A percentile compares a stretch with the other conserved stretches of the same genome.
Conservation (phyloP, 73 alveolate species). For the Tetrahymena malaccensis region DNA sequence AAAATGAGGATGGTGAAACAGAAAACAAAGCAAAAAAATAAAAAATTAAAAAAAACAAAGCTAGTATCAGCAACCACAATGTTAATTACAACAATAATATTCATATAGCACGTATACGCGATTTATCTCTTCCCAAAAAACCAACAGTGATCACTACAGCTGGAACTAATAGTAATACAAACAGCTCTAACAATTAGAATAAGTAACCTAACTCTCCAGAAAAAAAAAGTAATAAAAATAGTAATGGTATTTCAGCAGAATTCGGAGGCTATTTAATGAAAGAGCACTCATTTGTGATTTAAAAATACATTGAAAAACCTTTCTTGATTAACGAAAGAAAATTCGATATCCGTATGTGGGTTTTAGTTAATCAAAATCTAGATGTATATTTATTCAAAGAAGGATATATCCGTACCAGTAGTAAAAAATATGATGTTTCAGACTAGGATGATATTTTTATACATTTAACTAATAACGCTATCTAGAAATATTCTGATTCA, state of each 20-base stretch:
- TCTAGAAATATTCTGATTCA: slow-evolving; percentile 50
- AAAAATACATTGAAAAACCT: slow-evolving; percentile 72
- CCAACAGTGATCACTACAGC: not conserved
- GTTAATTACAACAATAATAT: not conserved
- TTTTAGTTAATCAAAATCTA: slow-evolving; percentile 41
- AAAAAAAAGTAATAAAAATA: not conserved
- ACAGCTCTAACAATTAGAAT: not conserved
- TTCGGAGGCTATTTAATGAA: slow-evolving; percentile 8
- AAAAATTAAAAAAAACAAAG: not conserved
- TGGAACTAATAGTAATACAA: not conserved
- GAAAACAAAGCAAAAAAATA: not conserved
- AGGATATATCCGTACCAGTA: slow-evolving; percentile 29
- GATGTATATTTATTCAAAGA: slow-evolving; percentile 14
- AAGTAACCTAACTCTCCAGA: not conserved
- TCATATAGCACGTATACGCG: not conserved
- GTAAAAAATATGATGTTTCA: slow-evolving; percentile 27
- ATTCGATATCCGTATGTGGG: slow-evolving; percentile 92
- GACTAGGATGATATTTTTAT: slow-evolving; percentile 50
- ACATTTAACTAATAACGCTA: slow-evolving; percentile 71
- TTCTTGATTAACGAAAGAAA: slow-evolving; percentile 68
- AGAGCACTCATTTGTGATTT: slow-evolving; percentile 16
- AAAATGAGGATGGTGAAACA: not conserved
- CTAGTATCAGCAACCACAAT: not conserved
- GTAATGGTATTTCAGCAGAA: not conserved
- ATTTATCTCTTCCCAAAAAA: not conserved